Evolutionary conservation across 164 flowering plant genomes (phyloP).

Genomic region (Malania oleifera): DNA sequence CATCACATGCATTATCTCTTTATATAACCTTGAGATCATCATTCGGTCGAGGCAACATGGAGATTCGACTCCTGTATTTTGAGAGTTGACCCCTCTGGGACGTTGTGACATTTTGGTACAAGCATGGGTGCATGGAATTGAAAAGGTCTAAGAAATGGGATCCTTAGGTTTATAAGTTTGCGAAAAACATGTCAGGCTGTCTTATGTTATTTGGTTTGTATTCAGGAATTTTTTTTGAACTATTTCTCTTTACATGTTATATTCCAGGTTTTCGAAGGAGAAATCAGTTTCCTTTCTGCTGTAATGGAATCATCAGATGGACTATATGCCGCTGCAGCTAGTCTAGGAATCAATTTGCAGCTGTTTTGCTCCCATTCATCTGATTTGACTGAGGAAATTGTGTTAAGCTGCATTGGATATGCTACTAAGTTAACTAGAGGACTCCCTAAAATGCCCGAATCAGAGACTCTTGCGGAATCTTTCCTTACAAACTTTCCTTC

Average conservation of each 20-base stretch:
- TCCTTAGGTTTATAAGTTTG: no score
- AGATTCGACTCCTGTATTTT: no score
- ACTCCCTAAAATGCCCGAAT: conserved; percentile 69
- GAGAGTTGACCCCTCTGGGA: no score
- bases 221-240: not conserved
- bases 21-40: no score
- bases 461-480: conserved; percentile 86
- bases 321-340: conserved; percentile 90
- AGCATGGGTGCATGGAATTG: no score
- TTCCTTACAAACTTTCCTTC: conserved; percentile 88
- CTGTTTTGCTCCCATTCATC: conserved; percentile 68
- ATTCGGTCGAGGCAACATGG: no score
- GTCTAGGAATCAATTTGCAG: conserved; percentile 76
- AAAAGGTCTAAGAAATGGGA: no score
- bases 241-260: not conserved
- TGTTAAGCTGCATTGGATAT: conserved; percentile 52
- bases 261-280: conserved; percentile 88
- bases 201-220: not conserved
- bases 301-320: conserved; percentile 91
- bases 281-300: conserved; percentile 46
- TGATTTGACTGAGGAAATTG: conserved; percentile 76
- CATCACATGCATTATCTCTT: no score
- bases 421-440: conserved; percentile 32
- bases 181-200: no score
- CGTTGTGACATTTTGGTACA: no score